Conservation (phyloP, 2,329 filamentous ascomycete species). For the Cladorrhinum sp. region DNA sequence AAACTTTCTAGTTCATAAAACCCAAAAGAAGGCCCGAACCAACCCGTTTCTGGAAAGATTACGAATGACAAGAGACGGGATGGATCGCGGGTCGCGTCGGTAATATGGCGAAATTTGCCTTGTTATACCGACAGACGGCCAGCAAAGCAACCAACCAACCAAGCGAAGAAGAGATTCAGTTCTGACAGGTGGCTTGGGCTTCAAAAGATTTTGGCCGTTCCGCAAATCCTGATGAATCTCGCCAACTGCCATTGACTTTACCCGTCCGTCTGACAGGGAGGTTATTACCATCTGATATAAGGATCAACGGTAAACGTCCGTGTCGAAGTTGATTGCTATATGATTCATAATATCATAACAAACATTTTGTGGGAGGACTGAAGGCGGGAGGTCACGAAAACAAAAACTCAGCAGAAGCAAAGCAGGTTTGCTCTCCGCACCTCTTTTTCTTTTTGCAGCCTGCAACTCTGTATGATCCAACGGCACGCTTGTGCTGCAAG, state of each 20-base stretch:
- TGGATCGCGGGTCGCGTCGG: neutral
- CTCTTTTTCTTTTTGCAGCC: neutral
- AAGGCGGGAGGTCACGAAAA: neutral
- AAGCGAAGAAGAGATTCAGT: neutral
- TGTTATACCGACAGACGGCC: neutral
- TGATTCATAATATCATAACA: neutral
- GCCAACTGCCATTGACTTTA: neutral
- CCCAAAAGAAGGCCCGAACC: neutral
- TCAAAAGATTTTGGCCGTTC: neutral
- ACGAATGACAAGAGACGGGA: neutral
- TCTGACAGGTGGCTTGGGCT: neutral
- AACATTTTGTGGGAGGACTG: neutral
- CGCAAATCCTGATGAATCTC: neutral
- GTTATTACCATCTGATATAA: neutral
- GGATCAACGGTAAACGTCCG: neutral
- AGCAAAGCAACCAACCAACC: neutral
- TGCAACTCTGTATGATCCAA: neutral
- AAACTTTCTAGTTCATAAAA: neutral
- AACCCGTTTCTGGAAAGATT: neutral
- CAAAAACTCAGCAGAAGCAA: too few species aligned
- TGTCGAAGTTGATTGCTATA: neutral
- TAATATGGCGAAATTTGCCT: neutral
- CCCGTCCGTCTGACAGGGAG: neutral
- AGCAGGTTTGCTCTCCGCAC: neutral
- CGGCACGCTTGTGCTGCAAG: neutral